Base-by-base conservation (phyloP, 139 green algal genomes). In the Coelastrella sp. region DNA sequence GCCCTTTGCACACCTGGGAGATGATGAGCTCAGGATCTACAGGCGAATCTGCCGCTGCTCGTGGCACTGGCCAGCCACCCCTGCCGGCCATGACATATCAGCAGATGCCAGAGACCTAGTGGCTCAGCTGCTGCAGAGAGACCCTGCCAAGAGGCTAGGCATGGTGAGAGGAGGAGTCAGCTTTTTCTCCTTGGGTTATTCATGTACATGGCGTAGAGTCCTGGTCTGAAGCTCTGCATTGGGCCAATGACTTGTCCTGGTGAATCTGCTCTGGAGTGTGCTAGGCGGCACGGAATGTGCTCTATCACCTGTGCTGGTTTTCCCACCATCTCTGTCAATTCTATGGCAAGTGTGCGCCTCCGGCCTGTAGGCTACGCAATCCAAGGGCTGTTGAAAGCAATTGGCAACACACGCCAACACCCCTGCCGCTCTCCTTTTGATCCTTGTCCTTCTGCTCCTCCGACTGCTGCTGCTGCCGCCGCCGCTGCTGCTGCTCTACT, bases 11-110 rank as follows among this genome's bases (percentile, higher is more conserved):
- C 89, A 84, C 73, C 75, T 91, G 9, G 92, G 92, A 6, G 93
- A 97, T 82, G 93, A 95, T 59, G 94, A 96, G 92, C 90, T 95
- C 85, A 82, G 80, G 20, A 95, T 97, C 63, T 96, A 95, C 93
- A 73, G 88, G 57, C 89, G 86, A 65, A 95, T 97, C 89, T 88
- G 85, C 57, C 92, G 82, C 20, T 89, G 25, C 35, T 85, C 82
- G 20, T 91, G 91, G 17, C 25, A 68, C 63, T 96, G 93, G 90
- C 93, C 92, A 11, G 35, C 65, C 17, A 80, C 78, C 7, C 63
- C 87, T 14, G 73, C 85, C 20, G 73, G 74, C 15, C 25, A 65
- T 6, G 89, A 95, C 87, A 89, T 96, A 49, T 93, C 88, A 8
- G 78, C 92, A 6, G 88, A 91, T 15, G 94, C 93, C 0, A 10